Evolutionary conservation across 176 grass and related monocot genomes (phyloP).

Genomic region (Eremochloa ophiuroides): DNA sequence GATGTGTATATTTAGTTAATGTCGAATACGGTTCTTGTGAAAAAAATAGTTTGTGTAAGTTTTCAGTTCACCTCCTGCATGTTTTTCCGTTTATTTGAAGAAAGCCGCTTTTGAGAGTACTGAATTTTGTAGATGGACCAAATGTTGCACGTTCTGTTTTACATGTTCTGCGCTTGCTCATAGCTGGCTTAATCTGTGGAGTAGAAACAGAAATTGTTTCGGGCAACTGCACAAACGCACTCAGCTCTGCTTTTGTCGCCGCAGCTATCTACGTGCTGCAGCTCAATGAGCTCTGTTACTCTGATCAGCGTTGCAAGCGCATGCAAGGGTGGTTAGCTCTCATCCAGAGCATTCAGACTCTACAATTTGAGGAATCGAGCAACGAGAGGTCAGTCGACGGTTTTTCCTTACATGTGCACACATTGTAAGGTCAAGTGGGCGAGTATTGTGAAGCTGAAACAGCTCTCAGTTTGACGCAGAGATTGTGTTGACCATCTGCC

Average conservation of each 20-base stretch:
- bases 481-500: slow-evolving; percentile 24
- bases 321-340: no score
- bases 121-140: background rate
- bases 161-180: no score
- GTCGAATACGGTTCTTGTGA: background rate
- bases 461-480: slow-evolving; percentile 14
- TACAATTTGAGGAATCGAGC: background rate
- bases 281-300: background rate
- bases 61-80: background rate
- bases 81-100: background rate
- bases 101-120: background rate
- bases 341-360: background rate
- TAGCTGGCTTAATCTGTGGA: no score
- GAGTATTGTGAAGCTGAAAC: background rate
- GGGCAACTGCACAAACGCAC: background rate
- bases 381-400: background rate
- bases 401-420: background rate
- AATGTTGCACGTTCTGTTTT: no score
- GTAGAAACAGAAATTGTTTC: no score
- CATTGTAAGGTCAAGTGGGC: background rate
- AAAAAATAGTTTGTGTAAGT: background rate
- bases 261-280: background rate
- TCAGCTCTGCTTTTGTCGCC: background rate
- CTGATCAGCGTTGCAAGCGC: background rate
- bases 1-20: background rate